phyloP scores from a whole-genome alignment of 257 asterid species.

The Solanum corneliomulleri region DNA sequence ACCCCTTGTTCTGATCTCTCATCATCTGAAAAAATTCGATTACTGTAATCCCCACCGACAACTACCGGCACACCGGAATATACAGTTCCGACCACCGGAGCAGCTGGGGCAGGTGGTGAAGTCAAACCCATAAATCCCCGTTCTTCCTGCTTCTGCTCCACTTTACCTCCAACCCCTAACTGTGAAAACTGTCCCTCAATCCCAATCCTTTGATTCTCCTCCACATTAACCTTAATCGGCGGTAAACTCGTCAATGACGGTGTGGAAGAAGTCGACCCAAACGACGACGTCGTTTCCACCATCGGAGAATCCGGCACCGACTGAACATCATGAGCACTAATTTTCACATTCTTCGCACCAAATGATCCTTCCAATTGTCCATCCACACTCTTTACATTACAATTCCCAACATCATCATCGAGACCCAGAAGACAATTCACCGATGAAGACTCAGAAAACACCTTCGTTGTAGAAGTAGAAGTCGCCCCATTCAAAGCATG shows the following conservation, averaged over 20 bases:
- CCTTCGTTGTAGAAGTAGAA: conserved; percentile 13
- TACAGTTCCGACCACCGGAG: conserved; percentile 13
- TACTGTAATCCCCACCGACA: conserved; percentile 51
- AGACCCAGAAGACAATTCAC: conserved; percentile 66
- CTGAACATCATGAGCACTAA: conserved; percentile 37
- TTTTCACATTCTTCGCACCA: conserved; percentile 15
- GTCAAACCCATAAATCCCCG: conserved; percentile 13
- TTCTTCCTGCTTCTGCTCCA: conserved; percentile 35
- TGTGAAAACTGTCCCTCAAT: conserved; percentile 75
- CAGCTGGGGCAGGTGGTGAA: not conserved
- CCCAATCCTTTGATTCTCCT: conserved; percentile 51
- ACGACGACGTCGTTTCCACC: conserved; percentile 69
- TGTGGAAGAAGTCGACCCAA: conserved; percentile 73
- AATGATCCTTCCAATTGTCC: conserved; percentile 25
- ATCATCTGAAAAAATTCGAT: conserved; percentile 48
- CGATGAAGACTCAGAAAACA: conserved; percentile 62
- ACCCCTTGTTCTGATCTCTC: conserved; percentile 71
- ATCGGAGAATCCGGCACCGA: conserved; percentile 89
- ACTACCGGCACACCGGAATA: conserved; percentile 35
- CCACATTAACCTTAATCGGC: conserved; percentile 60
- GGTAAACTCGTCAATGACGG: conserved; percentile 68
- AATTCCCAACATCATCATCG: conserved; percentile 39
- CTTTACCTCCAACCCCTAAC: conserved; percentile 29
- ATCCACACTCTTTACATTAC: conserved; percentile 8
- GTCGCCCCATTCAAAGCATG: conserved; percentile 45